These are phyloP conservation scores for Eucalyptus microcorys DNA, from an alignment of 345 rosid species.

Conservation along the genomic window DNA sequence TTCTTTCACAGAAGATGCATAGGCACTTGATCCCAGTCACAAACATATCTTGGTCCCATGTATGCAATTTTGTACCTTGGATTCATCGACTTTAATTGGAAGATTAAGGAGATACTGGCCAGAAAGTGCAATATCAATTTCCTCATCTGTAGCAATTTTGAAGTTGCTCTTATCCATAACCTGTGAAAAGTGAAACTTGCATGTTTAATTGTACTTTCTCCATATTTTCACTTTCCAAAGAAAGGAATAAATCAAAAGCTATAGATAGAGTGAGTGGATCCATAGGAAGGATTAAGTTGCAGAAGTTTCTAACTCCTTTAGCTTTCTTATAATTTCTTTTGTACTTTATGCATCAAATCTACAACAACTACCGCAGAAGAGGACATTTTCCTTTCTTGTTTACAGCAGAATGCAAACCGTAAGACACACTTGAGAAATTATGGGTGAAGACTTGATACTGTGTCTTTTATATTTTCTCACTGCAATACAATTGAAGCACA, in stretches of 20 bases:
- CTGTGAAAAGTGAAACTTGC: neutral
- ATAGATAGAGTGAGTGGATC: neutral
- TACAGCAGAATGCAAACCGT: neutral
- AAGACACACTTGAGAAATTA: neutral
- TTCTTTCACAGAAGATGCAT: neutral
- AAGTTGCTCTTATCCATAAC: constrained; percentile 98
- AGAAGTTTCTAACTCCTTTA: neutral
- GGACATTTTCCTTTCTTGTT: neutral
- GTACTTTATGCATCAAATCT: neutral
- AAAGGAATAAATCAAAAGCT: neutral
- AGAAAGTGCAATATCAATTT: constrained; percentile 76
- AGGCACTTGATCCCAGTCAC: neutral
- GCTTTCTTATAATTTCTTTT: neutral
- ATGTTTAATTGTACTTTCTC: neutral
- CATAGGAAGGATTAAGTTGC: neutral
- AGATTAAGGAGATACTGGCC: constrained; percentile 90
- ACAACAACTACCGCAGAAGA: neutral
- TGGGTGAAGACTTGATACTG: neutral
- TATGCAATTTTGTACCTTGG: constrained; percentile 44
- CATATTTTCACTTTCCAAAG: neutral
- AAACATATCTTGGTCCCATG: neutral
- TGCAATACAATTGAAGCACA: neutral
- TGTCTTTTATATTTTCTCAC: neutral
- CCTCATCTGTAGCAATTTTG: constrained; percentile 69
- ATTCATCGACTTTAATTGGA: constrained; percentile 82